A percentile compares a stretch with the other conserved stretches of the same genome.
phyloP scores from a whole-genome alignment of 805 yeast genomes.

The Maudiozyma barnettii region DNA sequence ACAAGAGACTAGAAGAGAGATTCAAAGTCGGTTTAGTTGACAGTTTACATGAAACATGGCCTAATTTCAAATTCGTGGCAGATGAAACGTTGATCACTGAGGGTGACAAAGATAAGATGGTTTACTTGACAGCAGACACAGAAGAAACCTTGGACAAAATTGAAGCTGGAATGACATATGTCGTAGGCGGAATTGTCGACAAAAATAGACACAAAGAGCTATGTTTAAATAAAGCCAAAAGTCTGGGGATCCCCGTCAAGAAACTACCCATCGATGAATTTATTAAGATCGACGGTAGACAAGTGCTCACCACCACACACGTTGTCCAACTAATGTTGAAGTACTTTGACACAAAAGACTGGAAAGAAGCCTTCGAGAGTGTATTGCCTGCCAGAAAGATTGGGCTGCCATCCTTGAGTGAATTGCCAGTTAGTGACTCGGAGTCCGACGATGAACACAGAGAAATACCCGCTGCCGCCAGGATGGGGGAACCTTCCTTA shows the following conservation, averaged over 20 bases:
- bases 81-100: constrained; percentile 30
- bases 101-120: constrained; percentile 34
- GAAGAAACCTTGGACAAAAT: constrained; percentile 55
- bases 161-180: constrained; percentile 63
- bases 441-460: neutral
- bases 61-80: constrained; percentile 43
- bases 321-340: constrained; percentile 80
- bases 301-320: constrained; percentile 87
- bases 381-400: constrained; percentile 77
- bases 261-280: constrained; percentile 81
- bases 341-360: constrained; percentile 69
- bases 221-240: constrained; percentile 73
- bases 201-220: constrained; percentile 79
- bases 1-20: constrained; percentile 53
- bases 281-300: constrained; percentile 73
- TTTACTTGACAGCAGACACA: constrained; percentile 84
- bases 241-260: constrained; percentile 60
- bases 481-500: neutral
- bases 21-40: constrained; percentile 52
- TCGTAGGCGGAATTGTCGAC: constrained; percentile 94
- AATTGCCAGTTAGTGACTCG: neutral
- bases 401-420: constrained; percentile 8
- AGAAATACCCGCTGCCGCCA: neutral
- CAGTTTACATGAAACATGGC: constrained; percentile 59
- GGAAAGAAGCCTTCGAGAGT: constrained; percentile 81